Base-by-base conservation (phyloP, 176 grass and related monocot species). In the Rhipidocladum racemiflorum region DNA sequence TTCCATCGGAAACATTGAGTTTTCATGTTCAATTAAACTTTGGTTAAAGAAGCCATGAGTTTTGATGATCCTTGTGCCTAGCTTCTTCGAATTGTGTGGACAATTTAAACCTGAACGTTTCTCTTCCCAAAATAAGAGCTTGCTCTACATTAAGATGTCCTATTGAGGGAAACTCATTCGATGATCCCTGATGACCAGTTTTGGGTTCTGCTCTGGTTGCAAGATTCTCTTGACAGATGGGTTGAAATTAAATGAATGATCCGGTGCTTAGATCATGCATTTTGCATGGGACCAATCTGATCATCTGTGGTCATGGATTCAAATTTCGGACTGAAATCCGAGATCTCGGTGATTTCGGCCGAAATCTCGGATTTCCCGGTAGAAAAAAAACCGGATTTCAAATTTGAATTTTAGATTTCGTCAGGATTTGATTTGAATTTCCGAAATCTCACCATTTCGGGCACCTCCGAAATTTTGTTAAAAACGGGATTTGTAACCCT, bases 251-350 rank as follows among this genome's bases (percentile, higher is more conserved):
- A 51, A 5, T 48, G 40, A 49, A 64, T n/a, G 1, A 25, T 46
- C 39, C 11, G 68, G 15, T 36, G 36, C 67, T 61, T 75, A 70
- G 14, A 63, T 88, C 34, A 64, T 78, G 25, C 25, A 44, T 83
- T 46, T 57, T 50, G 12, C 20, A 35, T 63, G 35, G 40, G 50
- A 16, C 20, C 29, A 21, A 43, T 55, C 18, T 64, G 18, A 42
- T 28, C 8, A 59, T 40, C 24, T 76, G 21, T 60, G 0, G 60
- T 18, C n/a, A n/a, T n/a, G n/a, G n/a, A n/a, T n/a, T n/a, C n/a
- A n/a, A n/a, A n/a, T n/a, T n/a, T n/a, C n/a, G n/a, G n/a, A n/a
- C n/a, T n/a, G n/a, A n/a, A n/a, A n/a, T n/a, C n/a, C n/a, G n/a
- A n/a, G n/a, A n/a, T n/a, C n/a, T n/a, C n/a, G n/a, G n/a, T n/a